A percentile compares a stretch with the other conserved stretches of the same genome.
Evolutionary conservation across 2,329 filamentous ascomycete species (phyloP).

Genomic region (Fusarium temperatum): DNA sequence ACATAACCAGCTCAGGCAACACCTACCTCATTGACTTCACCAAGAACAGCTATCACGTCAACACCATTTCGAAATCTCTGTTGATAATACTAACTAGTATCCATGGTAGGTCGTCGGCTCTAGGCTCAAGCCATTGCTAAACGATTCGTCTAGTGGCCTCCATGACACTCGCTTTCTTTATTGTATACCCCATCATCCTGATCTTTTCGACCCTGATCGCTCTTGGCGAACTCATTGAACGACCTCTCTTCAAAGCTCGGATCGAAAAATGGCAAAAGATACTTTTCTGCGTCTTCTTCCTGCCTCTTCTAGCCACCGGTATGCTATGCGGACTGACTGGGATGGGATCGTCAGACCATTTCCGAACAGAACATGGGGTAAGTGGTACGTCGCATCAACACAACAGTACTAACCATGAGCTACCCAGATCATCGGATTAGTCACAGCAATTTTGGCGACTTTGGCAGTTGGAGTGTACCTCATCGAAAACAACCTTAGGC

Average conservation of each 20-base stretch:
- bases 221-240: background rate
- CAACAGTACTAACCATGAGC: too few relatives aligned
- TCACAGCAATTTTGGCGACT: background rate
- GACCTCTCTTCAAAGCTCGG: background rate
- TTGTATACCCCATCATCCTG: background rate
- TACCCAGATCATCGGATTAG: rapidly evolving
- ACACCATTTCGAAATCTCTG: background rate
- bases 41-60: background rate
- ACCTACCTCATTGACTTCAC: background rate
- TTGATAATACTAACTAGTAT: background rate
- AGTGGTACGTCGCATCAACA: too few relatives aligned
- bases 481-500: background rate
- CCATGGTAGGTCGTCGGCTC: background rate
- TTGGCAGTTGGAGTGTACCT: background rate
- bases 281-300: background rate
- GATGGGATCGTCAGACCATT: background rate
- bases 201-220: background rate
- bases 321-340: background rate
- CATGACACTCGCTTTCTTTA: background rate
- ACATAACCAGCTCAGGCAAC: background rate
- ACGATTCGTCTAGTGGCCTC: background rate
- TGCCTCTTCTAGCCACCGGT: background rate
- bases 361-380: background rate
- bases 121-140: background rate
- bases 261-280: background rate